Evolutionary conservation across 257 asterid genomes (phyloP), one percentile per base, ranked within the genome.

Genomic region (Scutellaria baicalensis): DNA sequence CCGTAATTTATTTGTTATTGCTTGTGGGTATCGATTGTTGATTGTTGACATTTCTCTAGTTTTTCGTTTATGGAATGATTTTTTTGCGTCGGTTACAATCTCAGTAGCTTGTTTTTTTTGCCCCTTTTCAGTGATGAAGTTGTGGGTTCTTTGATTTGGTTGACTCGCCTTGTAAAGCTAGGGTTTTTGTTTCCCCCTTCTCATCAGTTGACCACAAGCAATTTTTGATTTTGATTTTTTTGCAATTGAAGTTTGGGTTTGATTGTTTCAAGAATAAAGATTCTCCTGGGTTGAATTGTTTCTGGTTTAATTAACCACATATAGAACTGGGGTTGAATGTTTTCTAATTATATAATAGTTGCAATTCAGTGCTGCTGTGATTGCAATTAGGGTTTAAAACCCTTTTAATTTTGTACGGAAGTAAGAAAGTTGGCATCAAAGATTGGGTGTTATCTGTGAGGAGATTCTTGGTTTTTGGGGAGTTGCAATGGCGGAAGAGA

Each of bases 401-500:
- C 45, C 63, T 43, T 18, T 9, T 16, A 55, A 5, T 43, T n/a
- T 59, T 5, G 16, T 59, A 33, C 17, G 68, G 23, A 55, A 39
- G 18, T 49, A 31, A 14, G 20, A 23, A 20, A 35, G 12, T 61
- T 74, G 75, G 65, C 42, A 9, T 65, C 36, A 48, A 56, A 70
- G 48, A 8, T 74, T 72, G 33, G 33, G 33, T 27, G 2, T 27
- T 27, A 72, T n/a, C 52, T 49, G 59, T 64, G 2, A 27, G 21
- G 66, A 50, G 69, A 54, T 5, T 39, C 64, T 74, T 33, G 57
- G 80, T 71, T 38, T 3, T 33, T 11, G 40, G 63, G 50, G 58
- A 3, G 55, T 65, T 35, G 70, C 43, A 49, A 90, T 89, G 97
- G 94, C 75, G 10, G 96, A 87, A 52, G 95, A 86, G 67, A 71